These are phyloP conservation scores for Acanthamoeba royreba DNA, from an alignment of 208 protist genomes.

Conservation along the genomic window DNA sequence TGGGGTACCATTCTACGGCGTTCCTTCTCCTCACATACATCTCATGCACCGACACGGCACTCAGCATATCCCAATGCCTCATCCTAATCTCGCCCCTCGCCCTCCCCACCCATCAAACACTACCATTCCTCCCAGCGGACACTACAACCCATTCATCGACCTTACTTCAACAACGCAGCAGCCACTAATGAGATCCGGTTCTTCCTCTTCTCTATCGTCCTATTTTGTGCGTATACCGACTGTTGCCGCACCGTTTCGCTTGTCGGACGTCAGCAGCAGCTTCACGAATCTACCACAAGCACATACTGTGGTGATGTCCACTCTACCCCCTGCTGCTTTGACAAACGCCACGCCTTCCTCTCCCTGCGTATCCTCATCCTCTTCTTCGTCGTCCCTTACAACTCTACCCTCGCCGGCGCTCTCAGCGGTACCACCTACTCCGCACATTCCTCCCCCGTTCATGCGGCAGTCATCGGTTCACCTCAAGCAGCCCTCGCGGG, in stretches of 20 bases:
- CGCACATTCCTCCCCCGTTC: neutral
- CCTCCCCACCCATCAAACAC: no score
- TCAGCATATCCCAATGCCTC: no score
- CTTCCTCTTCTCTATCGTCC: neutral
- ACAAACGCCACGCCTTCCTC: no score
- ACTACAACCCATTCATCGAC: neutral
- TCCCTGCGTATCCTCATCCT: neutral
- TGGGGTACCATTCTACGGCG: neutral
- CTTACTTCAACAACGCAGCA: neutral
- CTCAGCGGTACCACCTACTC: neutral
- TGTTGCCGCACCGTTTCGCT: neutral
- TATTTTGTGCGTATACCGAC: neutral
- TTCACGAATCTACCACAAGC: neutral
- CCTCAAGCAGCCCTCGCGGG: no score
- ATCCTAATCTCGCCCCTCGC: no score
- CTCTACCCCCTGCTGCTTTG: neutral
- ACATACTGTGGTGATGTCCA: neutral
- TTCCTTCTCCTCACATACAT: no score
- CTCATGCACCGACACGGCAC: no score
- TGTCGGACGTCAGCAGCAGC: neutral
- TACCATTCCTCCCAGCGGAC: neutral
- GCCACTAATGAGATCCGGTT: no score
- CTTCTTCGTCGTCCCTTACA: neutral
- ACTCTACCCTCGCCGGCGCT: neutral
- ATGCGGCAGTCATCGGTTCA: neutral